phyloP scores from a whole-genome alignment of 495 filamentous ascomycete species.

The Lasiosphaeriaceae sp. region DNA sequence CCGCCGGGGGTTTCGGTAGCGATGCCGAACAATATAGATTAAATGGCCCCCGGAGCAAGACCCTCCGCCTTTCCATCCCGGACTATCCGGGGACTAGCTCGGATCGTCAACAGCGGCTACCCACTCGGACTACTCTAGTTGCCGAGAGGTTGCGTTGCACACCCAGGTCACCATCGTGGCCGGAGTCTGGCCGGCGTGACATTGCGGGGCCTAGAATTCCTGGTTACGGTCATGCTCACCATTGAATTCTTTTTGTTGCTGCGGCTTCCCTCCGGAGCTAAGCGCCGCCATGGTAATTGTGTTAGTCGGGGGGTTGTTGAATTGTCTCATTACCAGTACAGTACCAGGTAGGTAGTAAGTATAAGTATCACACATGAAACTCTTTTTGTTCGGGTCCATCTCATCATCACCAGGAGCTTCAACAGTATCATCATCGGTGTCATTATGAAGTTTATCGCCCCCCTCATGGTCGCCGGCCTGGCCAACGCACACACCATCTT shows the following conservation, averaged over 20 bases:
- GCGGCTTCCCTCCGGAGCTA: neutral
- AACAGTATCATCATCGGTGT: neutral
- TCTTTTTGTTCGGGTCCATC: neutral
- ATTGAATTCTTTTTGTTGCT: neutral
- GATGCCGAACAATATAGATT: constrained; percentile 10
- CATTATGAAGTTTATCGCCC: constrained; percentile 28
- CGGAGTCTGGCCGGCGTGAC: constrained; percentile 7
- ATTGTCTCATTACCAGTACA: neutral
- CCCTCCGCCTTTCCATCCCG: constrained; percentile 11
- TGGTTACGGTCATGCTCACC: neutral
- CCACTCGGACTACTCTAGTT: constrained; percentile 10
- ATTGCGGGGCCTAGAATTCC: neutral
- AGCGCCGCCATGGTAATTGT: neutral
- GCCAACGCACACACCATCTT: constrained; percentile 33
- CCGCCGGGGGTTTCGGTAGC: constrained; percentile 20
- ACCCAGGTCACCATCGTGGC: neutral
- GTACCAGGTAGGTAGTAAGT: neutral
- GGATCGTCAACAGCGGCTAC: neutral
- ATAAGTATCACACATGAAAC: neutral
- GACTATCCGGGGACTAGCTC: constrained; percentile 1
- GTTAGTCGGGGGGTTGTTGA: neutral
- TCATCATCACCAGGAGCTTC: neutral
- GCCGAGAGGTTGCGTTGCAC: constrained; percentile 21
- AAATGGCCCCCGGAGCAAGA: constrained; percentile 11
- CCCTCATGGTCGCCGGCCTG: constrained; percentile 17